Evolutionary conservation across 495 filamentous ascomycete genomes (phyloP), one percentile per base, ranked within the genome.

Genomic region (Penicillium lagena): DNA sequence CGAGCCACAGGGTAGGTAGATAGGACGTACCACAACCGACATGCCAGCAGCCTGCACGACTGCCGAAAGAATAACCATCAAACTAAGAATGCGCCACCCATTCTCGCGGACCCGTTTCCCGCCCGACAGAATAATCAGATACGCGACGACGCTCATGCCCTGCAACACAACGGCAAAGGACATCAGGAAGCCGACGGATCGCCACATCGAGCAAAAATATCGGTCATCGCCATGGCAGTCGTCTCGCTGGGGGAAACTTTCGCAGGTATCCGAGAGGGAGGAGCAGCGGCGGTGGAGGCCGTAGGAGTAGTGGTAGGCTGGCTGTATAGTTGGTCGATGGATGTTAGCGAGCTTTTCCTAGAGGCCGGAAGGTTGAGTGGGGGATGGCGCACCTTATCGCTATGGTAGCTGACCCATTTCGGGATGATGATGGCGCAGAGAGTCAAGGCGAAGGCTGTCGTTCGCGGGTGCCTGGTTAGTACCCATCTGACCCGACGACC

Each of bases 191-290:
- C 86, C 89, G 43, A 88, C 80, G 35, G 81, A 83, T 29, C 87
- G 78, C 91, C 91, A 97, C 78, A 94, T 85, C 49, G 80, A 84
- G 67, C 91, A 95, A 73, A 97, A 95, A 63, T 82, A 79, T 28
- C 81, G 76, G 56, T 87, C 77, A 38, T 72, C 70, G 53, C 78
- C 81, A 49, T 80, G 75, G 67, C 84, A 89, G 65, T 87, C 85
- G 38, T 79, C 72, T 47, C 74, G 66, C 46, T 70, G 64, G 7
- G 83, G 82, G 56, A 84, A 85, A 42, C 66, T 63, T 35, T 69
- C 65, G 64, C 81, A 86, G 33, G 57, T 64, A 41, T 72, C 64
- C 8, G 67, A 76, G 46, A 72, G 74, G 67, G 77, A 86, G 78
- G 61, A 86, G 66, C 91, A 97, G 51, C 81, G 81, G 27, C 74